These are phyloP conservation scores for Globisporangium takayamanum DNA, from an alignment of 352 stramenopile species.

Conservation along the genomic window DNA sequence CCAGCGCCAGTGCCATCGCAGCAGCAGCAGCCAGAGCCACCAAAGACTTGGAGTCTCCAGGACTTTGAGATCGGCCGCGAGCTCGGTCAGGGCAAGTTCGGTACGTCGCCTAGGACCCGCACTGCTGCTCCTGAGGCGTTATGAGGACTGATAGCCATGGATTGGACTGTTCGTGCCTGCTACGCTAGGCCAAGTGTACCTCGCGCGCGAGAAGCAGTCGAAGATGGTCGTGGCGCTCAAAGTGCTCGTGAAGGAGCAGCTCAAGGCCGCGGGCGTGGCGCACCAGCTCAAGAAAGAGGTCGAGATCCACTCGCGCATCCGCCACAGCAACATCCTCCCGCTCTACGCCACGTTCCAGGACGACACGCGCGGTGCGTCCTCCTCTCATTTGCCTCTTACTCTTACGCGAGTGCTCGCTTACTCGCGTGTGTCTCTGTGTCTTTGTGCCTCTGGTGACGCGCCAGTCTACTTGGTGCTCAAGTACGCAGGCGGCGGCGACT, in stretches of 20 bases:
- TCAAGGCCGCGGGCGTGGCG: slow-evolving; percentile 54
- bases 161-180: background rate
- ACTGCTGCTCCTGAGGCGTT: background rate
- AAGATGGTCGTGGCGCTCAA: slow-evolving; percentile 84
- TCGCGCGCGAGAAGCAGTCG: slow-evolving; percentile 80
- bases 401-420: background rate
- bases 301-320: slow-evolving; percentile 88
- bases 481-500: slow-evolving; percentile 76
- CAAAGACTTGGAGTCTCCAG: slow-evolving; percentile 70
- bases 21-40: slow-evolving; percentile 13
- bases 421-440: background rate
- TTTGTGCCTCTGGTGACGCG: background rate
- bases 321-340: slow-evolving; percentile 82
- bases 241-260: slow-evolving; percentile 85
- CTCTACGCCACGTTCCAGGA: slow-evolving; percentile 86
- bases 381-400: background rate
- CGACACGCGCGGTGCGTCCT: slow-evolving; percentile 38
- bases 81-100: slow-evolving; percentile 86
- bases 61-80: slow-evolving; percentile 86
- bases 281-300: slow-evolving; percentile 87
- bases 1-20: slow-evolving; percentile 8
- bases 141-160: background rate
- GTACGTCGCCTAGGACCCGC: slow-evolving; percentile 8
- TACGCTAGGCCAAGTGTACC: slow-evolving; percentile 63
- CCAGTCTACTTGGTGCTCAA: slow-evolving; percentile 87